A percentile compares a stretch with the other conserved stretches of the same genome.
Conservation (phyloP, 164 flowering plant genomes). For the Buxus sempervirens region DNA sequence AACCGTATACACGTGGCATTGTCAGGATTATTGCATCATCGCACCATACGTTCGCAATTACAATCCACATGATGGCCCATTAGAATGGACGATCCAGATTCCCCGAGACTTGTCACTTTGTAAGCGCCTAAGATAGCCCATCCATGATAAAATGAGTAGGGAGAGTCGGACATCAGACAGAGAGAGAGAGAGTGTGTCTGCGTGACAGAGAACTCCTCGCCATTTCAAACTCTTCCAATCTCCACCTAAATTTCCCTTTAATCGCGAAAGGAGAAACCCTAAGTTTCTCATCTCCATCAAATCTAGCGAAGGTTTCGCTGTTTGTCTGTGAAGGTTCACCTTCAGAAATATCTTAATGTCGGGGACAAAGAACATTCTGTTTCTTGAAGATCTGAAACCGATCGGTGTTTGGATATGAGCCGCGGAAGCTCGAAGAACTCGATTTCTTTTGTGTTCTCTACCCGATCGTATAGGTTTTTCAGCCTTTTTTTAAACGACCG, state of each 20-base stretch:
- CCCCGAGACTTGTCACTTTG: too few relatives aligned
- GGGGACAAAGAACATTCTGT: constrained; percentile 6
- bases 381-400: constrained; percentile 12
- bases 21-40: too few relatives aligned
- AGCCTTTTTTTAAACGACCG: constrained; percentile 21
- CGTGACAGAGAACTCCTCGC: too few relatives aligned
- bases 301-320: background rate
- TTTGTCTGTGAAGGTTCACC: background rate
- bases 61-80: too few relatives aligned
- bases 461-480: constrained; percentile 23
- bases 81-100: too few relatives aligned
- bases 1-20: too few relatives aligned
- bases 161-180: constrained; percentile 11
- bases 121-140: too few relatives aligned
- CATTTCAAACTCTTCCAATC: background rate
- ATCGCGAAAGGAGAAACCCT: constrained; percentile 2
- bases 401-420: constrained; percentile 1
- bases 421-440: background rate
- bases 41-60: too few relatives aligned
- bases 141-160: background rate
- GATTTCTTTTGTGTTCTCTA: constrained; percentile 6
- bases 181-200: constrained; percentile 1
- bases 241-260: background rate
- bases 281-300: background rate
- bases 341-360: constrained; percentile 5